Percentiles rank a stretch among this genome's conserved stretches.
Conservation (phyloP, 352 stramenopile genomes). For the Blastocystis sp. region DNA sequence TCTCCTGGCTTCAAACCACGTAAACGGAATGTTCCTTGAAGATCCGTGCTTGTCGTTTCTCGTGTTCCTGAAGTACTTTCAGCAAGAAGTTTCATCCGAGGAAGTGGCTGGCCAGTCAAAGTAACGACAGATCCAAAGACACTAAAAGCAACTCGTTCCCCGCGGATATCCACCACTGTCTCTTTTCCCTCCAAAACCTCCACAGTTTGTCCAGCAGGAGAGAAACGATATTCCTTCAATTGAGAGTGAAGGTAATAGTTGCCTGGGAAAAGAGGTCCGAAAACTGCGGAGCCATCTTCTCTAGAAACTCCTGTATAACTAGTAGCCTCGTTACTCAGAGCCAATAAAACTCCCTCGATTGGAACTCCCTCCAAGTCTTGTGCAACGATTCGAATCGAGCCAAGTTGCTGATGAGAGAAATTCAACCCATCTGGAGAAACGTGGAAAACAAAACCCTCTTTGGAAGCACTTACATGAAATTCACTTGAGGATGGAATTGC, state of each 20-base stretch:
- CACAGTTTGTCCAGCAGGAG: neutral
- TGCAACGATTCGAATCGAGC: neutral
- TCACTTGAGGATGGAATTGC: neutral
- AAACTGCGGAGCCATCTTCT: neutral
- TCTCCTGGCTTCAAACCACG: neutral
- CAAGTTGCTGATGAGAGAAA: conserved; percentile 36
- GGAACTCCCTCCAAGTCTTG: neutral
- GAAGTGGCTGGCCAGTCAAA: conserved; percentile 12
- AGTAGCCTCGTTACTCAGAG: neutral
- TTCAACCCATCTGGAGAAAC: neutral
- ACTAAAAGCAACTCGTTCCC: neutral
- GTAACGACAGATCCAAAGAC: conserved; percentile 16
- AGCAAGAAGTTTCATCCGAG: neutral
- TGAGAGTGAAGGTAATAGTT: conserved; percentile 15
- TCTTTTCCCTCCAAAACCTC: neutral
- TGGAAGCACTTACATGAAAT: neutral
- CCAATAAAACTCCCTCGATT: neutral
- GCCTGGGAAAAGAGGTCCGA: conserved; percentile 26
- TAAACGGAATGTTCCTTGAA: conserved; percentile 15
- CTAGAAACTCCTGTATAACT: neutral
- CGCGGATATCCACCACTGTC: neutral
- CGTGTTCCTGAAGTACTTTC: neutral
- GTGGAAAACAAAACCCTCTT: conserved; percentile 32
- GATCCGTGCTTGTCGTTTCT: neutral
- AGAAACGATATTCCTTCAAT: conserved; percentile 29